Evolutionary conservation across 495 filamentous ascomycete species (phyloP), one percentile per base, ranked within the genome.

Genomic region (Podospora pseudopauciseta): DNA sequence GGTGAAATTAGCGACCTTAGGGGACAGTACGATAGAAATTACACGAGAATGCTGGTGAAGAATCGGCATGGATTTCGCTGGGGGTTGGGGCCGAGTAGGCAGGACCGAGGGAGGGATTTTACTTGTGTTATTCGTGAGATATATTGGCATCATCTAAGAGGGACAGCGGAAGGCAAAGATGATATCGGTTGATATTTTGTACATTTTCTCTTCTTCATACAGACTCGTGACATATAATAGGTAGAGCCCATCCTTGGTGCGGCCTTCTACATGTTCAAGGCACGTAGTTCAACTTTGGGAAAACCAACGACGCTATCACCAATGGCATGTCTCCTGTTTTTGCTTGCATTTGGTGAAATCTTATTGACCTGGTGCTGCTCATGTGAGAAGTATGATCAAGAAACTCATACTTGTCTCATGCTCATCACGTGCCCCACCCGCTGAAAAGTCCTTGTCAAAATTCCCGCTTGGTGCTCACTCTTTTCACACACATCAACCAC

Each of bases 21-120:
- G 0, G 77, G 74, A 0, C 13, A 7, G 19, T 83, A 83, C 66
- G 80, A 84, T 53, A 65, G 65, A 5, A 78, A 82, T 69, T 56
- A 64, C 56, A 39, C 78, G 7, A 71, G 80, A 57, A 76, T 81
- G 74, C 70, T 83, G 15, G 44, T 67, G 39, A 59, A 69, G 49
- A 65, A 79, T 19, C 63, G 65, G 27, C 63, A 68, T 5, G 76
- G 76, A 56, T 67, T 78, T 30, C 73, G 76, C 20, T 78, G 77
- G 76, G 81, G 80, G 5, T 27, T 70, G 30, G 80, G 81, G 19
- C 80, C 80, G 13, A 73, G 69, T 15, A 74, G 67, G 62, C 5
- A 57, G 20, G 80, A 83, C 63, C 66, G 73, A 0, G 80, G 81
- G 28, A 55, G 75, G 27, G 79, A 82, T 71, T 0, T 75, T 11